Evolutionary conservation across 2,329 filamentous ascomycete genomes (phyloP).

Genomic region (Pseudocercospora pini-densiflorae): DNA sequence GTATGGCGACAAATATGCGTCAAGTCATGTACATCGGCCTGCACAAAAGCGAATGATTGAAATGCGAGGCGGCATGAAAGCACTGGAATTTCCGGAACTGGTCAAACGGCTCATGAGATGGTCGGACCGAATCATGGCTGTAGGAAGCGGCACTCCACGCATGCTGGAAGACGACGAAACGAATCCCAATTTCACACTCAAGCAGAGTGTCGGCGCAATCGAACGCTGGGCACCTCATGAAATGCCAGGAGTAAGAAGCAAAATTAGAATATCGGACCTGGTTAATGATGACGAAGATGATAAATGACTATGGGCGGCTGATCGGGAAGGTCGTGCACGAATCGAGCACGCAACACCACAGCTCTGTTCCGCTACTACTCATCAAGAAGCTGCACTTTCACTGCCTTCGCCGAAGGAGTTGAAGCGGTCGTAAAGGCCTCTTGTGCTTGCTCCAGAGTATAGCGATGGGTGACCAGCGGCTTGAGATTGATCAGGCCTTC

Average conservation of each 20-base stretch:
- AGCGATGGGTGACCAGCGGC: slow-evolving; percentile 46
- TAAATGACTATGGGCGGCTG: slow-evolving; percentile 16
- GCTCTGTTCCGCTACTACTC: slow-evolving; percentile 19
- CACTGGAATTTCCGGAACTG: slow-evolving; percentile 37
- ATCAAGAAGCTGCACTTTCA: slow-evolving; percentile 43
- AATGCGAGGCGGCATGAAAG: slow-evolving; percentile 39
- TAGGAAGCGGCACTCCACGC: slow-evolving; percentile 36
- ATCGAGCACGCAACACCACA: background rate
- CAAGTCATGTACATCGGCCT: slow-evolving; percentile 38
- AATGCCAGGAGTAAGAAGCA: slow-evolving; percentile 35
- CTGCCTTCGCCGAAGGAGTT: slow-evolving; percentile 41
- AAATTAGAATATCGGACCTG: slow-evolving; percentile 37
- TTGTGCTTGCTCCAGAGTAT: slow-evolving; percentile 42
- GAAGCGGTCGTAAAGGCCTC: slow-evolving; percentile 45
- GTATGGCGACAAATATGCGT: slow-evolving; percentile 40
- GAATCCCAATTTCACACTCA: slow-evolving; percentile 31
- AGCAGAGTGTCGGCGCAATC: slow-evolving; percentile 36
- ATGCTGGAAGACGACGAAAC: slow-evolving; percentile 37
- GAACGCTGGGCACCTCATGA: slow-evolving; percentile 39
- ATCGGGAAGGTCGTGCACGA: slow-evolving; percentile 9
- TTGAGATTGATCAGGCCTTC: slow-evolving; percentile 46
- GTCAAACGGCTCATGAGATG: slow-evolving; percentile 42
- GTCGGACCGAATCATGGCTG: slow-evolving; percentile 40
- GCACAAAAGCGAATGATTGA: slow-evolving; percentile 41
- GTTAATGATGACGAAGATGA: slow-evolving; percentile 32